Conservation (phyloP, 768 basidiomycete genomes). For the Hygrocybe punicea region DNA sequence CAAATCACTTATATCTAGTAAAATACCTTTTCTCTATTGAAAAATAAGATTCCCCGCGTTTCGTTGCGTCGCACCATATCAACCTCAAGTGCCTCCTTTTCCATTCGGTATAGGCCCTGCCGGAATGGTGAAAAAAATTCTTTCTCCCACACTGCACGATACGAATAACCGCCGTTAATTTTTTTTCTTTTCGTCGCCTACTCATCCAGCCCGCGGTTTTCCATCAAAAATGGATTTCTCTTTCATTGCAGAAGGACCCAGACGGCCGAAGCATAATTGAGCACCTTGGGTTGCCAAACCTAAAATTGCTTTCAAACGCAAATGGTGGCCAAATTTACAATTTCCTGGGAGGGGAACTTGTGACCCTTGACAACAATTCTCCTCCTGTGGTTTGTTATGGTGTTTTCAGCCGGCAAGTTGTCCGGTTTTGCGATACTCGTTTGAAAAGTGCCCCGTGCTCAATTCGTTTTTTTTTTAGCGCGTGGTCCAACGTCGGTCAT, state of each 20-base stretch:
- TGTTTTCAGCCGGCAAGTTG: background rate
- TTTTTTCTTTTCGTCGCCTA: background rate
- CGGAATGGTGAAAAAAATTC: constrained; percentile 2
- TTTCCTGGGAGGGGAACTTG: background rate
- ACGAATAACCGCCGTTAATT: background rate
- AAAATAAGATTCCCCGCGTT: background rate
- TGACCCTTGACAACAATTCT: background rate
- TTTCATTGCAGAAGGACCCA: constrained; percentile 1
- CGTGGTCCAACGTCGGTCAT: background rate
- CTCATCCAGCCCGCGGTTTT: background rate
- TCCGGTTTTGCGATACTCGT: background rate
- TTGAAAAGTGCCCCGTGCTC: too few relatives aligned
- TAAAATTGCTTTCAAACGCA: background rate
- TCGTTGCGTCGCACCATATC: constrained; percentile 1
- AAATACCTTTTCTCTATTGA: background rate
- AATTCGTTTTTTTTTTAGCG: too few relatives aligned
- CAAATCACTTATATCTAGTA: background rate
- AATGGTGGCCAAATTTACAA: constrained; percentile 5
- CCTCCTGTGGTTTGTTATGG: constrained; percentile 6
- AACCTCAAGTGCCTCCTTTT: constrained; percentile 2
- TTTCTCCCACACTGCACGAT: background rate
- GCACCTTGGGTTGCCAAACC: background rate
- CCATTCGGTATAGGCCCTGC: constrained; percentile 5
- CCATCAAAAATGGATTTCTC: constrained; percentile 4
- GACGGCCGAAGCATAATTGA: background rate